Percentiles rank a stretch among this genome's conserved stretches.
Conservation (phyloP, 495 filamentous ascomycete species). For the Sphaerosporella brunnea region DNA sequence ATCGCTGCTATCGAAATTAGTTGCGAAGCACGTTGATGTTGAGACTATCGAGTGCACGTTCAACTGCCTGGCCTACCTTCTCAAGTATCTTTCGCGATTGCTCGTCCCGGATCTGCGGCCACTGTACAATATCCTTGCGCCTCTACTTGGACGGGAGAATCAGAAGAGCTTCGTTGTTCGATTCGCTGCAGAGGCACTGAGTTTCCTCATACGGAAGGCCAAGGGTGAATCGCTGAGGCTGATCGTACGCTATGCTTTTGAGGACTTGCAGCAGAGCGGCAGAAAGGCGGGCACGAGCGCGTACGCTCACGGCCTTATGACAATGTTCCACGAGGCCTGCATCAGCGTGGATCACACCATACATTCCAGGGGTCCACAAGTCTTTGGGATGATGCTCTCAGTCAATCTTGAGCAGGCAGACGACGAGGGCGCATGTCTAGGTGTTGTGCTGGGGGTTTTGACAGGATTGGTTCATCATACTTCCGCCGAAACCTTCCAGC, state of each 20-base stretch:
- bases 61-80: slow-evolving; percentile 79
- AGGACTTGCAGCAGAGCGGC: slow-evolving; percentile 43
- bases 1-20: slow-evolving; percentile 45
- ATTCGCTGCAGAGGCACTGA: slow-evolving; percentile 88
- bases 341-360: slow-evolving; percentile 52
- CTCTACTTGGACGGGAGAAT: slow-evolving; percentile 64
- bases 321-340: slow-evolving; percentile 62
- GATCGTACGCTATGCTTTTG: slow-evolving; percentile 49
- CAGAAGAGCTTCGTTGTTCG: slow-evolving; percentile 70
- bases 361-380: slow-evolving; percentile 61
- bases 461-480: slow-evolving; percentile 69
- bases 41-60: slow-evolving; percentile 66
- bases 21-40: slow-evolving; percentile 39
- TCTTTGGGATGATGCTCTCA: slow-evolving; percentile 44
- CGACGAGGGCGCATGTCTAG: slow-evolving; percentile 29
- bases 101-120: slow-evolving; percentile 71
- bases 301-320: slow-evolving; percentile 82
- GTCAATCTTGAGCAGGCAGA: slow-evolving; percentile 7
- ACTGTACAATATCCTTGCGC: slow-evolving; percentile 62
- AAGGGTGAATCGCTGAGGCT: slow-evolving; percentile 52
- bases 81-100: slow-evolving; percentile 84
- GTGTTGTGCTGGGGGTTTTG: slow-evolving; percentile 55
- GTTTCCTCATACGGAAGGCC: slow-evolving; percentile 80
- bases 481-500: slow-evolving; percentile 46
- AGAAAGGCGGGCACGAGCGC: slow-evolving; percentile 27